Evolutionary conservation across 1,284 basidiomycete species (phyloP).

Genomic region (Coriolopsis trogii): DNA sequence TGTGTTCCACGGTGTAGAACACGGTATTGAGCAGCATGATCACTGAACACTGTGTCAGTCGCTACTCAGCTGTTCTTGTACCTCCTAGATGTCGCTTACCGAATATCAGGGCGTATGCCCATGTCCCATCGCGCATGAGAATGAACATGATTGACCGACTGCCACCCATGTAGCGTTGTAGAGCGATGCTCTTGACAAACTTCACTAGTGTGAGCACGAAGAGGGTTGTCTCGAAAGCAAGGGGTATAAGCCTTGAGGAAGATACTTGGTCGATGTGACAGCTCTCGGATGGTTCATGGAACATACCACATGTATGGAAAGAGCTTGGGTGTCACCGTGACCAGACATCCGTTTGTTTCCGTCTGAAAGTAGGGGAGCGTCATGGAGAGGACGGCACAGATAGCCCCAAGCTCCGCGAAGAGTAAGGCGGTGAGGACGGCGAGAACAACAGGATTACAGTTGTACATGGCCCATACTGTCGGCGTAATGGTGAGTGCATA

Average conservation of each 20-base stretch:
- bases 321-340: slow-evolving; percentile 11
- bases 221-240: slow-evolving; percentile 36
- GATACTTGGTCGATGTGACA: background rate
- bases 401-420: slow-evolving; percentile 14
- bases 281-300: background rate
- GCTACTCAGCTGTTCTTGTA: too few species aligned
- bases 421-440: slow-evolving; percentile 10
- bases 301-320: slow-evolving; percentile 19
- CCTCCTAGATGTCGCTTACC: slow-evolving; percentile 4
- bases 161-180: slow-evolving; percentile 25
- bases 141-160: slow-evolving; percentile 36
- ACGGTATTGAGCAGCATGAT: slow-evolving; percentile 17
- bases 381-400: slow-evolving; percentile 14
- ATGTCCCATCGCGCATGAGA: slow-evolving; percentile 41
- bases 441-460: slow-evolving; percentile 13
- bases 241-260: slow-evolving; percentile 13
- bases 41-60: slow-evolving; percentile 7
- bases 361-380: slow-evolving; percentile 15
- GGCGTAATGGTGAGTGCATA: too few species aligned
- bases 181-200: slow-evolving; percentile 29
- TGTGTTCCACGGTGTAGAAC: slow-evolving; percentile 14
- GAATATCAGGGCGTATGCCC: slow-evolving; percentile 41
- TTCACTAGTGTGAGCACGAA: slow-evolving; percentile 37
- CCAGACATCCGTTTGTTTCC: slow-evolving; percentile 13
- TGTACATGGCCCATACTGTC: slow-evolving; percentile 25